phyloP scores from a whole-genome alignment of 2,329 filamentous ascomycete species.

The Cladorrhinum sp. region DNA sequence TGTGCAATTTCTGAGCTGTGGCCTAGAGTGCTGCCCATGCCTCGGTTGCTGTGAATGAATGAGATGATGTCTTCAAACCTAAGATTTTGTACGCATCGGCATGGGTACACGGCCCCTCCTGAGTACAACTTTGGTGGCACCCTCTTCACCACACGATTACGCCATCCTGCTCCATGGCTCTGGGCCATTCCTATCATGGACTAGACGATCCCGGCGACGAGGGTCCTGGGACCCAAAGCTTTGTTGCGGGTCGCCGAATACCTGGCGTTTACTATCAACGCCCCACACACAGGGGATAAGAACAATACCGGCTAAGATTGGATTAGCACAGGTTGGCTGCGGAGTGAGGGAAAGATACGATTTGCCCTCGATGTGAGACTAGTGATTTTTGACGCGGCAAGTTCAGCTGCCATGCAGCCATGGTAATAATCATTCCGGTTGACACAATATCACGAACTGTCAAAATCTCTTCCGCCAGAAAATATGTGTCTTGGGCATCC shows the following conservation, averaged over 20 bases:
- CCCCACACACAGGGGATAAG: not conserved
- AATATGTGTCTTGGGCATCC: not conserved
- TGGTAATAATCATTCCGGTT: not conserved
- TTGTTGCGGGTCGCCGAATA: not conserved
- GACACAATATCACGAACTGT: not conserved
- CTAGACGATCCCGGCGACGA: not conserved
- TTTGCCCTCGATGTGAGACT: not conserved
- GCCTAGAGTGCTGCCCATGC: too few species aligned
- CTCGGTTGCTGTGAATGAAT: not conserved
- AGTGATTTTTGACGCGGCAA: not conserved
- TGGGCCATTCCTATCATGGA: not conserved
- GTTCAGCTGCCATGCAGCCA: not conserved
- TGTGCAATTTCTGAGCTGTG: too few species aligned
- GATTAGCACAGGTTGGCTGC: not conserved
- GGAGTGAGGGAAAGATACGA: not conserved
- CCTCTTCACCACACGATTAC: not conserved
- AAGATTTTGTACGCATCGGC: not conserved
- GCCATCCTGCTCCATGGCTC: not conserved
- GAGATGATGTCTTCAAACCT: not conserved
- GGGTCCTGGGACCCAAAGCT: not conserved
- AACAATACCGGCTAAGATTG: too few species aligned
- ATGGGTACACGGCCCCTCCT: not conserved
- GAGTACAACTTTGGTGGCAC: not conserved
- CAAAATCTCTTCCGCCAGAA: not conserved
- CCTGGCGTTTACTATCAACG: not conserved